Evolutionary conservation across 768 basidiomycete species (phyloP), one percentile per base, ranked within the genome.

Genomic region (Suillus paluster): DNA sequence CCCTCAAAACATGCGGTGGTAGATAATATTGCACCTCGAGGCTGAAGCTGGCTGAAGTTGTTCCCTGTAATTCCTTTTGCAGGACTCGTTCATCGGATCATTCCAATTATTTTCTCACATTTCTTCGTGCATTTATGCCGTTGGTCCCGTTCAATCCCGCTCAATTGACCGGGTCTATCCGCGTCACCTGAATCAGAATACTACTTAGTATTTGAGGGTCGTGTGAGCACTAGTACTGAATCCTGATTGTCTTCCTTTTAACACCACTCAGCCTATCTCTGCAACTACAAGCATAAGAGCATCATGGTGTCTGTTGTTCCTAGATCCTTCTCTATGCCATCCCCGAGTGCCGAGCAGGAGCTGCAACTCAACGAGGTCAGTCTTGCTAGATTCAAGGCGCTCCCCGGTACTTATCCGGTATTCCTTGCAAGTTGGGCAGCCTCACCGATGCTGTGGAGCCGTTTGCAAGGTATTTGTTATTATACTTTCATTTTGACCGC

Each of bases 361-460:
- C 65, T 79, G 45, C 67, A 71, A 36, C 68, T 75, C 44, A 76
- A 75, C 65, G 80, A 82, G 76, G 81, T 79, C 66, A 61, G 67
- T 64, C 38, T 58, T 25, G 19, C n/a, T 30, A 33, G 34, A 14
- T 19, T 27, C n/a, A 39, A 48, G 46, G 39, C 23, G 54, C 59
- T 63, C 50, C 48, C 46, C 44, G 59, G 62, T 41, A 45, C 53
- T 66, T 23, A 49, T 42, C 42, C 27, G 48, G 36, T 36, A 30
- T 48, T 50, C 62, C 27, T 57, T 46, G 27, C n/a, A 63, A 89
- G 87, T 68, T 86, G 38, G 81, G 81, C 59, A 80, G 79, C 64
- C 73, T 84, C 48, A 73, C 77, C 54, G 85, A 87, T 63, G 87
- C 87, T n/a, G 75, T 89, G 48, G 80, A 83, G 64, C 81, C 84